phyloP scores from a whole-genome alignment of 345 rosid genomes.

The Eucalyptus decipiens region DNA sequence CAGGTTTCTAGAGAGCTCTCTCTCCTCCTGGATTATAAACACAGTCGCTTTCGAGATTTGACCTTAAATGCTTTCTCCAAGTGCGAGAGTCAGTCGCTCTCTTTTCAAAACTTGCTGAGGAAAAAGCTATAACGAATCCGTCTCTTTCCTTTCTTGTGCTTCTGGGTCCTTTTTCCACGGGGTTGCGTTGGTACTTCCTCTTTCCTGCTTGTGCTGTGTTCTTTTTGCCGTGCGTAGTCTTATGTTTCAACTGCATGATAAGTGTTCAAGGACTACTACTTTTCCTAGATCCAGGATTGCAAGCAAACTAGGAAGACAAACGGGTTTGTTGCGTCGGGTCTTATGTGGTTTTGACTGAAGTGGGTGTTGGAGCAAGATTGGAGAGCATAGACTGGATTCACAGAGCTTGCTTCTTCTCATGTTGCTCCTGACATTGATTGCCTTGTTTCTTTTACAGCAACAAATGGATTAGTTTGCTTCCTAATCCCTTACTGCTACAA shows the following conservation, averaged over 20 bases:
- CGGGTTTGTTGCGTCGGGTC: neutral
- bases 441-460: neutral
- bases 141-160: neutral
- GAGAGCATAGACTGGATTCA: constrained; percentile 25
- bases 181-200: neutral
- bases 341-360: neutral
- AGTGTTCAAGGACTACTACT: neutral
- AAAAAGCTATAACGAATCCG: neutral
- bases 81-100: neutral
- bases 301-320: neutral
- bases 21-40: neutral
- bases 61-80: neutral
- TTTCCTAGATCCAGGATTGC: neutral
- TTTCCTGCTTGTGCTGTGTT: neutral
- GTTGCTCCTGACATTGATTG: constrained; percentile 41
- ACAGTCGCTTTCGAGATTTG: neutral
- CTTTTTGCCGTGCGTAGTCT: neutral
- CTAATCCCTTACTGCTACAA: constrained; percentile 1
- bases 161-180: neutral
- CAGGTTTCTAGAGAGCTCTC: neutral
- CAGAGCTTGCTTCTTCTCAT: constrained; percentile 60
- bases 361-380: constrained; percentile 46
- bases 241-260: neutral
- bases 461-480: constrained; percentile 18
- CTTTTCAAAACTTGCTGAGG: neutral